Evolutionary conservation across 495 filamentous ascomycete species (phyloP).

Genomic region (Penicillium crystallinum): DNA sequence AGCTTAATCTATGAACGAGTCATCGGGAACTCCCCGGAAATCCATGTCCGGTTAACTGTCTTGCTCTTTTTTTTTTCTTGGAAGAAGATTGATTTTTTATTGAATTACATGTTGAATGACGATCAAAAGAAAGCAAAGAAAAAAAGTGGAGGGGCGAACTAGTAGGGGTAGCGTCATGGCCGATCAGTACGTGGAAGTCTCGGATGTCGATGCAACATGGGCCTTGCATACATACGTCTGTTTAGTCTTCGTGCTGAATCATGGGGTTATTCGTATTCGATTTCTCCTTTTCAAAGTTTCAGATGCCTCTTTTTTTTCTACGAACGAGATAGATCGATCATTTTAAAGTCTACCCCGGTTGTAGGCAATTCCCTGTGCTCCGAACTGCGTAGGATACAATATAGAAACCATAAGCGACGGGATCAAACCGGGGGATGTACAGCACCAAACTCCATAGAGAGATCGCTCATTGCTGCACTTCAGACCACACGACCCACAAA

Average conservation of each 20-base stretch:
- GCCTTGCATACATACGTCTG: constrained; percentile 1
- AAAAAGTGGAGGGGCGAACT: background rate
- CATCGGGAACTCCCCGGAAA: background rate
- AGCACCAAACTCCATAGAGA: too few relatives aligned
- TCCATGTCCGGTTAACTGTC: too few relatives aligned
- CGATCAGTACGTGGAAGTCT: constrained; percentile 6
- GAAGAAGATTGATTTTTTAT: background rate
- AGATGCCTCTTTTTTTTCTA: too few relatives aligned
- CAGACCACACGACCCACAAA: background rate
- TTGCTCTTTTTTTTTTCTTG: background rate
- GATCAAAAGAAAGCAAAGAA: background rate
- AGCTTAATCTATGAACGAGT: constrained; percentile 11
- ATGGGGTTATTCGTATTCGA: background rate
- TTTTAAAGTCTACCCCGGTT: too few relatives aligned
- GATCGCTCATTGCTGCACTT: too few relatives aligned
- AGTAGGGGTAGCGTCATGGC: constrained; percentile 5
- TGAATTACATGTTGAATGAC: background rate
- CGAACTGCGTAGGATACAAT: too few relatives aligned
- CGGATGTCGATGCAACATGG: constrained; percentile 8
- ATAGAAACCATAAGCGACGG: too few relatives aligned
- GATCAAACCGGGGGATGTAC: too few relatives aligned
- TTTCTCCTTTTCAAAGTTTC: too few relatives aligned
- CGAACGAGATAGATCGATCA: too few relatives aligned
- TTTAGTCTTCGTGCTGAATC: constrained; percentile 2
- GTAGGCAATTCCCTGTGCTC: too few relatives aligned